Percentiles rank a stretch among this genome's conserved stretches.
Evolutionary conservation across 208 protist genomes (phyloP).

Genomic region (Acanthamoeba lenticulata): DNA sequence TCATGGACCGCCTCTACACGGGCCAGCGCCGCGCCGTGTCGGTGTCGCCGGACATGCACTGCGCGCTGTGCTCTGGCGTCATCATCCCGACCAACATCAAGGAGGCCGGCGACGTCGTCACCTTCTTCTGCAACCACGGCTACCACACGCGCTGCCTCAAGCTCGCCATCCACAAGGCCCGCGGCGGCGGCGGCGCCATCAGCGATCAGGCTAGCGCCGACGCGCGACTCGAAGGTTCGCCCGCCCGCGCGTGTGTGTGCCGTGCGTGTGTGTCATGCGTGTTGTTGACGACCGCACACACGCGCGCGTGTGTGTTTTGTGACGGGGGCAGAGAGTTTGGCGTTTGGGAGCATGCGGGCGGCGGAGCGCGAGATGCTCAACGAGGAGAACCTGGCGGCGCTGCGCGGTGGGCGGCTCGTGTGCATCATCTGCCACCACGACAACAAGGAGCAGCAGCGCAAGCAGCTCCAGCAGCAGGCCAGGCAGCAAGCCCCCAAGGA

Average conservation of each 20-base stretch:
- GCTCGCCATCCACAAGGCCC: slow-evolving; percentile 13
- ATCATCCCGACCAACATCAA: slow-evolving; percentile 6
- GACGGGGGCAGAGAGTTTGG: not conserved
- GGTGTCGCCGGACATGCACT: slow-evolving; percentile 39
- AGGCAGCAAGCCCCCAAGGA: slow-evolving; percentile 11
- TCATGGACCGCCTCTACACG: slow-evolving; percentile 36
- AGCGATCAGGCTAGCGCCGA: not conserved
- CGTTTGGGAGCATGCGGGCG: not conserved
- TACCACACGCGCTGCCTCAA: slow-evolving; percentile 53
- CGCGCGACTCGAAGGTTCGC: not conserved
- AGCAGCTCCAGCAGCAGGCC: not conserved
- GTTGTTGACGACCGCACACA: too few relatives aligned
- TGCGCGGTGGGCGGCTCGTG: not conserved
- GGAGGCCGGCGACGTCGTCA: slow-evolving; percentile 45
- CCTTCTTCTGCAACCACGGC: slow-evolving; percentile 63
- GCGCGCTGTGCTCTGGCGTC: slow-evolving; percentile 16
- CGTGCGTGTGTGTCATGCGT: too few relatives aligned
- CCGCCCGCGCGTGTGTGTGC: not conserved
- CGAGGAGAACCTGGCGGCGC: slow-evolving; percentile 3
- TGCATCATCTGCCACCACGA: slow-evolving; percentile 31
- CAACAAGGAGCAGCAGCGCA: not conserved
- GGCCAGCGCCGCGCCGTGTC: not conserved
- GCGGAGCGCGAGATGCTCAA: slow-evolving; percentile 15
- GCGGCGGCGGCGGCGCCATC: not conserved
- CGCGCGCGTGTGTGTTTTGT: too few relatives aligned